Base-by-base conservation (phyloP, 1,139 yeast species). In the Kodamaea arcana region DNA sequence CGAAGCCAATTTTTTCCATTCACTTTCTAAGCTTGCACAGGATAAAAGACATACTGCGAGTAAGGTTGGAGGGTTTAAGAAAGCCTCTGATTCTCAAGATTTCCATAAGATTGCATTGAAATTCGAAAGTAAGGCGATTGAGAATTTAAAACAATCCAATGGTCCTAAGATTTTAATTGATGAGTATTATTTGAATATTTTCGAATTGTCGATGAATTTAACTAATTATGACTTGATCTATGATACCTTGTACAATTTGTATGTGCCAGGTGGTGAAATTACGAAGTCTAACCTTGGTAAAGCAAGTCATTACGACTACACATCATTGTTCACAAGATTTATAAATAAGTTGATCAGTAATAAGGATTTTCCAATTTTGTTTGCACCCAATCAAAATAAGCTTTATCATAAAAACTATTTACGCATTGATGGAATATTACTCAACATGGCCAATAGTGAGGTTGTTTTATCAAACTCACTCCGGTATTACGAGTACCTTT, bases 401-500 rank as follows among this genome's bases (percentile, higher is more conserved):
- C 48, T 65, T 24, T 64, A 58, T 34, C 42, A 42, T 4, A 39
- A 46, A 14, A 52, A 67, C 39, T 66, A 52, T 40, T 49, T 55
- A 20, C 34, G 62, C 7, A 54, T 73, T 32, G 78, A 73, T 48
- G 45, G 52, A 1, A 58, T 72, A 5, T 50, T 75, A 16, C 48
- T 60, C 27, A 59, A 63, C 28, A 47, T 63, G 26, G 78, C 78
- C 2, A 58, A 61, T 36, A 48, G 52, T 25, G 63, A 62, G 21
- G 53, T 55, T 11, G 50, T 56, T 2, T 51, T 65, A 11, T 46
- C 65, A 7, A 58, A 56, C 32, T 58, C 76, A 0, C 57, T 78
- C 30, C 72, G 61, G 43, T 71, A 66, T 42, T 76, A 74, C 51
- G 72, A 79, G 47, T 69, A 74, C 25, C 55, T 76, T 35, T 78